Evolutionary conservation across 768 basidiomycete genomes (phyloP).

Genomic region (Lentinula edodes): DNA sequence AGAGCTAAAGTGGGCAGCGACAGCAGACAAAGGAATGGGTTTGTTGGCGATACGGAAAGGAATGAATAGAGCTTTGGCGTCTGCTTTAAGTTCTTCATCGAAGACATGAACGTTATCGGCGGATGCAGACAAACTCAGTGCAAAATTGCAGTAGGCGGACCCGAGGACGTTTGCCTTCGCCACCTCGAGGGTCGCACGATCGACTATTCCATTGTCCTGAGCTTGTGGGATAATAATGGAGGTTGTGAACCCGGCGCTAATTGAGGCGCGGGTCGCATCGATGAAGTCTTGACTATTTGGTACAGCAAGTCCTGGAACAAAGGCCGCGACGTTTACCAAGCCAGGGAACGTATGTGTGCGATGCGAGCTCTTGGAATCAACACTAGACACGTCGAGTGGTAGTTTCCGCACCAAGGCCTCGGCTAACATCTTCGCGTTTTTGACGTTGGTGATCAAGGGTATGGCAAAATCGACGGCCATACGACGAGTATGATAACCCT

Average conservation of each 20-base stretch:
- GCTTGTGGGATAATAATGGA: slow-evolving; percentile 75
- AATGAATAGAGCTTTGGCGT: slow-evolving; percentile 83
- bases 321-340: slow-evolving; percentile 82
- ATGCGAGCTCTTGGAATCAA: slow-evolving; percentile 95
- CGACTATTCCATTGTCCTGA: slow-evolving; percentile 53
- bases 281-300: slow-evolving; percentile 54
- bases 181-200: slow-evolving; percentile 60
- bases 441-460: slow-evolving; percentile 96
- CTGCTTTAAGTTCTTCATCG: slow-evolving; percentile 72
- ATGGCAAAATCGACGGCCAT: slow-evolving; percentile 99
- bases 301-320: slow-evolving; percentile 66
- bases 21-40: slow-evolving; percentile 58
- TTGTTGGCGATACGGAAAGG: slow-evolving; percentile 54
- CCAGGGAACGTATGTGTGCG: slow-evolving; percentile 88
- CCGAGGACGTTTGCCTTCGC: slow-evolving; percentile 60
- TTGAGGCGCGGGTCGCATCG: slow-evolving; percentile 70
- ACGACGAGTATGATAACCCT: slow-evolving; percentile 93
- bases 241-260: slow-evolving; percentile 89
- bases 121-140: slow-evolving; percentile 74
- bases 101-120: slow-evolving; percentile 55
- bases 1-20: slow-evolving; percentile 82
- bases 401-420: slow-evolving; percentile 89
- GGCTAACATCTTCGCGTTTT: slow-evolving; percentile 93
- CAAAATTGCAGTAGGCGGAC: slow-evolving; percentile 81
- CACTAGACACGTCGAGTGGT: slow-evolving; percentile 82